These are phyloP conservation scores for Mycosphaerella arachidis DNA, from an alignment of 2,329 filamentous ascomycete species.

Conservation along the genomic window DNA sequence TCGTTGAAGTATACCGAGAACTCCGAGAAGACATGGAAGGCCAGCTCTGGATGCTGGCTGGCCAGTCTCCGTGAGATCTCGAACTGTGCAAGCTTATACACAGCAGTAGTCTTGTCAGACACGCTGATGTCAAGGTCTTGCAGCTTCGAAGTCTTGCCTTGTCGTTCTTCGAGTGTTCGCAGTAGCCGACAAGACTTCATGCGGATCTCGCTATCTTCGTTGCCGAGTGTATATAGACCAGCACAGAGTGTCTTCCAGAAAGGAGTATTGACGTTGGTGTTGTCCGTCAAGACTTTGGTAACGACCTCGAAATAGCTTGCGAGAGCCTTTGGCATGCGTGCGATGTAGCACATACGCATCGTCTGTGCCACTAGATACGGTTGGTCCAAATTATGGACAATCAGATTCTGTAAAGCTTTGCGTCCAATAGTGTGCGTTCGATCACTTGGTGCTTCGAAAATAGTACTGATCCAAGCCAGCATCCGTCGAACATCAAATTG, in stretches of 20 bases:
- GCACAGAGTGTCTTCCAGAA: slow-evolving; percentile 90
- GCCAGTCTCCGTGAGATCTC: slow-evolving; percentile 89
- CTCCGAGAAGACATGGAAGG: slow-evolving; percentile 92
- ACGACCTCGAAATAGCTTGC: slow-evolving; percentile 96
- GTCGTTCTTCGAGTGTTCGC: slow-evolving; percentile 69
- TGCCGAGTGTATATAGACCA: slow-evolving; percentile 87
- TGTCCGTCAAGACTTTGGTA: slow-evolving; percentile 75
- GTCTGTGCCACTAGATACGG: slow-evolving; percentile 82
- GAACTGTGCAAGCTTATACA: slow-evolving; percentile 96
- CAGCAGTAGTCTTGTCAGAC: slow-evolving; percentile 94
- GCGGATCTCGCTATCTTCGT: slow-evolving; percentile 81
- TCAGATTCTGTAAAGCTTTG: slow-evolving; percentile 80
- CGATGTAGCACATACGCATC: slow-evolving; percentile 83
- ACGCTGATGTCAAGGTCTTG: slow-evolving; percentile 98
- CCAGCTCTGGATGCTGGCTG: slow-evolving; percentile 80
- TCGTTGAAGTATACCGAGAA: slow-evolving; percentile 92
- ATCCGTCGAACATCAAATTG: slow-evolving; percentile 91
- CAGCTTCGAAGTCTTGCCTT: slow-evolving; percentile 80
- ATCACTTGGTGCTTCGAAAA: slow-evolving; percentile 88
- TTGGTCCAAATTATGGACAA: slow-evolving; percentile 84
- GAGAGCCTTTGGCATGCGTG: slow-evolving; percentile 68
- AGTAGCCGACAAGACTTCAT: slow-evolving; percentile 82
- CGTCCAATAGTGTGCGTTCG: slow-evolving; percentile 86
- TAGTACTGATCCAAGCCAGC: slow-evolving; percentile 91
- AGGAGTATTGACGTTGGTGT: slow-evolving; percentile 73